phyloP scores from a whole-genome alignment of 1,284 basidiomycete species.

The Moesziomyces parantarcticus region DNA sequence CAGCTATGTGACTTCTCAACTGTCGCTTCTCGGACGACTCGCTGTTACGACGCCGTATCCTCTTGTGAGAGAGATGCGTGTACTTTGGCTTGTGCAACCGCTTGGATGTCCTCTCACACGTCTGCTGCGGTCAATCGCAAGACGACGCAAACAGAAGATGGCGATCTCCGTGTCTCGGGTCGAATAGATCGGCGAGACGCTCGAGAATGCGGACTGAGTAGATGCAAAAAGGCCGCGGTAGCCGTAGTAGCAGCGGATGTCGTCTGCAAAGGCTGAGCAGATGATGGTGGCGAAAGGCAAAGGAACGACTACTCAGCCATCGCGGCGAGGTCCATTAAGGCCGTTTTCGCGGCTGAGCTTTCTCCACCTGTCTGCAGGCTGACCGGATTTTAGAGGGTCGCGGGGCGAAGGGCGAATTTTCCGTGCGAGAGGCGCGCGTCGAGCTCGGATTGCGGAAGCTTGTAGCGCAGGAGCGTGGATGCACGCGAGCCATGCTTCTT shows the following conservation, averaged over 20 bases:
- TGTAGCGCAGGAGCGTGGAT: not conserved
- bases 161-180: slow-evolving; percentile 5
- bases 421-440: slow-evolving; percentile 25
- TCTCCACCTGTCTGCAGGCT: not conserved
- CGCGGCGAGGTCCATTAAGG: slow-evolving; percentile 19
- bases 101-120: not conserved
- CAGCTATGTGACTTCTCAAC: slow-evolving; percentile 28
- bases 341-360: slow-evolving; percentile 6
- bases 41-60: not conserved
- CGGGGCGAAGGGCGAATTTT: not conserved
- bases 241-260: slow-evolving; percentile 27
- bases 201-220: slow-evolving; percentile 6
- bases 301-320: slow-evolving; percentile 2
- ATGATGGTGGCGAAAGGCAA: slow-evolving; percentile 54
- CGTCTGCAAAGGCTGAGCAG: slow-evolving; percentile 41
- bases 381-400: not conserved
- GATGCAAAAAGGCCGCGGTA: slow-evolving; percentile 13
- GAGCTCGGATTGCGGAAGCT: slow-evolving; percentile 35
- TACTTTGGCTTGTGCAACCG: not conserved
- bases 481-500: slow-evolving; percentile 7
- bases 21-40: slow-evolving; percentile 25
- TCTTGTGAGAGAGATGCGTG: not conserved
- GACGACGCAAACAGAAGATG: not conserved
- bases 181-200: slow-evolving; percentile 4
- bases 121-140: not conserved